These are phyloP conservation scores for Xylariaceae sp. DNA, from an alignment of 2,329 filamentous ascomycete genomes.

Conservation along the genomic window DNA sequence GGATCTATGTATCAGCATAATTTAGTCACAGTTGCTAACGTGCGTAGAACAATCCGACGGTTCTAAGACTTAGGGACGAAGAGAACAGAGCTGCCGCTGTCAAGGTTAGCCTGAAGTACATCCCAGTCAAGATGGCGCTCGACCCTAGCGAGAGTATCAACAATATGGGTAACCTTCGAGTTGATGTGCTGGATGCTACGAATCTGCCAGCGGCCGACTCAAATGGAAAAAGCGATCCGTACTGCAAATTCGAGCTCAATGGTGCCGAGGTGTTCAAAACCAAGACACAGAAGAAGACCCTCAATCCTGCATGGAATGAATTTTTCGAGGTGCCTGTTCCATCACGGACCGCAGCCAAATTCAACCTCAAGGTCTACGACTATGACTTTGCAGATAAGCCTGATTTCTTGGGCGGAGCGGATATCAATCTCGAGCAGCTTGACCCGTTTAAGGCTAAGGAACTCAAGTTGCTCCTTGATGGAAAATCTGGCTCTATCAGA, in stretches of 20 bases:
- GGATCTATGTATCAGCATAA: constrained; percentile 35
- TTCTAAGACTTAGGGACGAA: constrained; percentile 76
- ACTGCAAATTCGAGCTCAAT: constrained; percentile 91
- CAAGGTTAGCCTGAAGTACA: constrained; percentile 90
- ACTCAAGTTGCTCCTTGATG: constrained; percentile 74
- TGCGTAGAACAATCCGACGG: constrained; percentile 82
- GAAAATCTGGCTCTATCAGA: constrained; percentile 83
- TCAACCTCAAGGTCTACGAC: constrained; percentile 83
- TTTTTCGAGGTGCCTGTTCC: constrained; percentile 84
- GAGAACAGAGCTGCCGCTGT: constrained; percentile 77
- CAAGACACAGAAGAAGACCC: constrained; percentile 93
- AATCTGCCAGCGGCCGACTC: constrained; percentile 92
- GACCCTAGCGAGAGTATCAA: constrained; percentile 97
- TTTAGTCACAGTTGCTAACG: constrained; percentile 21
- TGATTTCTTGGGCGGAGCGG: constrained; percentile 79
- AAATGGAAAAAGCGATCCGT: constrained; percentile 96
- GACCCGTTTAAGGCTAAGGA: constrained; percentile 86
- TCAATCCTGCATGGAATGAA: constrained; percentile 95
- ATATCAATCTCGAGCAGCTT: constrained; percentile 75
- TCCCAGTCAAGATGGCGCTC: constrained; percentile 91
- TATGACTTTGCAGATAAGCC: constrained; percentile 97
- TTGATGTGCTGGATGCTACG: constrained; percentile 86
- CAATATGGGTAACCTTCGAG: constrained; percentile 93
- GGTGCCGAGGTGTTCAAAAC: constrained; percentile 92
- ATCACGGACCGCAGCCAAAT: constrained; percentile 82